Percentiles rank a stretch among this genome's conserved stretches.
phyloP scores from a whole-genome alignment of 257 asterid genomes.

The Solanum pimpinellifolium region DNA sequence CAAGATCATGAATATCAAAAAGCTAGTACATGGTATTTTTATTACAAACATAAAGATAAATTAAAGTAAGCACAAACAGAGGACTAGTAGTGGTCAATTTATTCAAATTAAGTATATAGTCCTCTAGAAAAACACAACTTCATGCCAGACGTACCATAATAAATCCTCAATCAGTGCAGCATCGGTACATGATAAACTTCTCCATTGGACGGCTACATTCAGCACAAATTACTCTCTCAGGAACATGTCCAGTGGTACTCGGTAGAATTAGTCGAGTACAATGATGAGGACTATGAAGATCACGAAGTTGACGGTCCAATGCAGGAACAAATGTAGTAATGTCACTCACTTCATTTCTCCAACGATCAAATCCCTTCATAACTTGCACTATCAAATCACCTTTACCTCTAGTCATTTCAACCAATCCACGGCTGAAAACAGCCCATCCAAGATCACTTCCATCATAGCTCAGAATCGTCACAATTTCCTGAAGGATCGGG shows the following conservation, averaged over 20 bases:
- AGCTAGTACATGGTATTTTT: no score
- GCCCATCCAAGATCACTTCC: conserved; percentile 80
- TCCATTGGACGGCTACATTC: conserved; percentile 43
- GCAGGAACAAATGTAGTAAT: conserved; percentile 41
- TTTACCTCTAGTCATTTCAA: conserved; percentile 40
- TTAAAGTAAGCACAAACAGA: background rate
- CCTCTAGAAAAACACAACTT: background rate
- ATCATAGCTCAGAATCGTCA: conserved; percentile 50
- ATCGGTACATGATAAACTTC: conserved; percentile 67
- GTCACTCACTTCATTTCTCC: conserved; percentile 40
- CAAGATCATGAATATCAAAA: no score
- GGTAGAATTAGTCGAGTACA: conserved; percentile 55
- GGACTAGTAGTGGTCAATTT: background rate
- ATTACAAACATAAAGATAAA: no score
- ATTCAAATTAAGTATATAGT: background rate
- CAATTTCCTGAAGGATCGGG: conserved; percentile 51
- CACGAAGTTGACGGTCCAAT: conserved; percentile 29
- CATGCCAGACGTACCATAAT: background rate
- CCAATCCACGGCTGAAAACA: conserved; percentile 42
- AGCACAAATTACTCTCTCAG: conserved; percentile 59
- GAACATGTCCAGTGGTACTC: conserved; percentile 41
- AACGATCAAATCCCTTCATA: conserved; percentile 15
- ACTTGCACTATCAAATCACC: conserved; percentile 35
- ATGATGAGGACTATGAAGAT: conserved; percentile 25
- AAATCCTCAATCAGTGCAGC: conserved; percentile 55